phyloP scores from a whole-genome alignment of 495 filamentous ascomycete species.

The Penicillium lividum region DNA sequence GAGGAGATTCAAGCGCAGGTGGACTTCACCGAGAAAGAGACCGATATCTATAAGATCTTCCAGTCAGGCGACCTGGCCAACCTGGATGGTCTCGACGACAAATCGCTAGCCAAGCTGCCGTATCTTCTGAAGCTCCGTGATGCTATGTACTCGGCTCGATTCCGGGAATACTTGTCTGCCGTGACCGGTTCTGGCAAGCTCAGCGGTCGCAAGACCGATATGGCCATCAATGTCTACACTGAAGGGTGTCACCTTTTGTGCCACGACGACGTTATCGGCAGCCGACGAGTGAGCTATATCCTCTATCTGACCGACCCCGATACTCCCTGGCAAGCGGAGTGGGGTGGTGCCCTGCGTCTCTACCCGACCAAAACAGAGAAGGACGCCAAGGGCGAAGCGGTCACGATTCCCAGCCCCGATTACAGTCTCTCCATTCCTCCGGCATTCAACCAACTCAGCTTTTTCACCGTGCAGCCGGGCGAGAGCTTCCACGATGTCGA shows the following conservation, averaged over 20 bases:
- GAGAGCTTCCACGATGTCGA: slow-evolving; percentile 99
- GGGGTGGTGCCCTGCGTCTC: slow-evolving; percentile 90
- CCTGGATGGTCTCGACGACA: slow-evolving; percentile 85
- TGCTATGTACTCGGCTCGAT: slow-evolving; percentile 85
- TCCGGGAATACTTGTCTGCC: slow-evolving; percentile 82
- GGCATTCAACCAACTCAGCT: slow-evolving; percentile 94
- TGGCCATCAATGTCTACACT: slow-evolving; percentile 99
- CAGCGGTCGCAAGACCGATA: slow-evolving; percentile 94
- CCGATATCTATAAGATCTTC: slow-evolving; percentile 99
- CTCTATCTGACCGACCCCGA: slow-evolving; percentile 95
- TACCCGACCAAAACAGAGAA: slow-evolving; percentile 75
- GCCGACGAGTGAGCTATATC: slow-evolving; percentile 90
- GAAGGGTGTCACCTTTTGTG: slow-evolving; percentile 94
- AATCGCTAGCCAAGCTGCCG: slow-evolving; percentile 77
- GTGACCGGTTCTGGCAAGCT: slow-evolving; percentile 84
- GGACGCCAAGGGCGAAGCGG: slow-evolving; percentile 63
- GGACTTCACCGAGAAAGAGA: slow-evolving; percentile 96
- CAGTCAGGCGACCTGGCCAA: slow-evolving; percentile 98
- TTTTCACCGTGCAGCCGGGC: slow-evolving; percentile 97
- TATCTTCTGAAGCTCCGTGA: slow-evolving; percentile 85
- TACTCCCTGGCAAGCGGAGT: slow-evolving; percentile 83
- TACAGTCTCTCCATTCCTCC: slow-evolving; percentile 78
- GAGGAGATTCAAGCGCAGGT: slow-evolving; percentile 85
- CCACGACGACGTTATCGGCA: slow-evolving; percentile 98
- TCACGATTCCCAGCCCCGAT: slow-evolving; percentile 75